A percentile compares a stretch with the other conserved stretches of the same genome.
Conservation (phyloP, 805 yeast species). For the Pichia gijzeniarum region DNA sequence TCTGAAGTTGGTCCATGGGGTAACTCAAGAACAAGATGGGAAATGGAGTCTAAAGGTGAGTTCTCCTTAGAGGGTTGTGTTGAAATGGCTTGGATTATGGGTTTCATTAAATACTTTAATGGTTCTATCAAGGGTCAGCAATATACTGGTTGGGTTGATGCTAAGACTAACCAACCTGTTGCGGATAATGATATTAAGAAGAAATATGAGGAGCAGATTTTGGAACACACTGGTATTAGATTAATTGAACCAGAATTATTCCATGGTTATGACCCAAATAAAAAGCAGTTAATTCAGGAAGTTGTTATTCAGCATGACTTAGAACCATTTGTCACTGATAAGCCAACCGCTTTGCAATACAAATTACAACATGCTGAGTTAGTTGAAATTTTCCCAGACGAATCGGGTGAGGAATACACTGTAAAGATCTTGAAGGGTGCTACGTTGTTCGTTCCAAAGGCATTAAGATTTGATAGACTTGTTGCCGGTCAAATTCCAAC, state of each 20-base stretch:
- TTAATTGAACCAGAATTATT: conserved; percentile 93
- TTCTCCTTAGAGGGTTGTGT: conserved; percentile 96
- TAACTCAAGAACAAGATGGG: conserved; percentile 98
- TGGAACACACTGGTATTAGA: conserved; percentile 95
- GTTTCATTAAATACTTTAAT: conserved; percentile 89
- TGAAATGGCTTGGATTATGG: conserved; percentile 99
- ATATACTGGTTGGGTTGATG: conserved; percentile 96
- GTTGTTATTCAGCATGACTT: conserved; percentile 93
- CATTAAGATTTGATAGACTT: conserved; percentile 60
- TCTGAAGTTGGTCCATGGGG: conserved; percentile 99
- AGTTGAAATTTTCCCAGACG: conserved; percentile 76
- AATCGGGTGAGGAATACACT: conserved; percentile 87
- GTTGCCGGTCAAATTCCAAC: conserved; percentile 95
- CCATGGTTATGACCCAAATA: conserved; percentile 88
- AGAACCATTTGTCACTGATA: conserved; percentile 91
- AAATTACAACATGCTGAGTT: conserved; percentile 89
- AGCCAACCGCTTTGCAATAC: conserved; percentile 93
- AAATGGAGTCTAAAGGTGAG: conserved; percentile 93
- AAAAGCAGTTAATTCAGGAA: conserved; percentile 91
- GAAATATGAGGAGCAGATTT: conserved; percentile 82
- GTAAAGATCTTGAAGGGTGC: conserved; percentile 93
- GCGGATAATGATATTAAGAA: conserved; percentile 91
- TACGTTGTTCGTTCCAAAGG: conserved; percentile 83
- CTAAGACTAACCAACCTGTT: conserved; percentile 86
- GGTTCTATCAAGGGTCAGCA: conserved; percentile 86